Evolutionary conservation across 1,139 yeast species (phyloP).

Genomic region (Saccharomyces hybrid): DNA sequence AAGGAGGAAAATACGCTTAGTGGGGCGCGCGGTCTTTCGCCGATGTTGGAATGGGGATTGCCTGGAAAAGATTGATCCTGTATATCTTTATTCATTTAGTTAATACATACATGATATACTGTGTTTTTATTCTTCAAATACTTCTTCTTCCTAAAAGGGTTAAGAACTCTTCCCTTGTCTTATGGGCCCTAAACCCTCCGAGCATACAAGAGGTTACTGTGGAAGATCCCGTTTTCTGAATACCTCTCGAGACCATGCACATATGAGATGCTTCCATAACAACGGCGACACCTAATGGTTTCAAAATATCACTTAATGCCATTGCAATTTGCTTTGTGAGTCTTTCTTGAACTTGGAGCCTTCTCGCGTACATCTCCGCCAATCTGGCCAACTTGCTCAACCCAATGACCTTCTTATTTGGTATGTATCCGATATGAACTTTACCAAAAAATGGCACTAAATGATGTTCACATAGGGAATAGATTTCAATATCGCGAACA

Average conservation of each 20-base stretch:
- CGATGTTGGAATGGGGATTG: background rate
- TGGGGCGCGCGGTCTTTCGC: no score
- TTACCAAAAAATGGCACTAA: slow-evolving; percentile 95
- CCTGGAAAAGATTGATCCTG: background rate
- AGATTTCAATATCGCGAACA: slow-evolving; percentile 87
- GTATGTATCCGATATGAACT: slow-evolving; percentile 94
- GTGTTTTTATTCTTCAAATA: slow-evolving; percentile 9
- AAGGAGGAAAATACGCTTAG: background rate
- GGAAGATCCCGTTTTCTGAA: slow-evolving; percentile 88
- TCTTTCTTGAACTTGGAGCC: slow-evolving; percentile 95
- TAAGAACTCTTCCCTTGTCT: slow-evolving; percentile 92
- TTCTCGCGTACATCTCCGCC: slow-evolving; percentile 93
- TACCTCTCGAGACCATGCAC: slow-evolving; percentile 99
- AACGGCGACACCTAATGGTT: no score
- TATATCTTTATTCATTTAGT: background rate
- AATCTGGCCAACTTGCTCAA: slow-evolving; percentile 86
- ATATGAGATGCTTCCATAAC: slow-evolving; percentile 98
- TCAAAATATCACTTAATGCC: slow-evolving; percentile 83
- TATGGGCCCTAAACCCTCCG: slow-evolving; percentile 90
- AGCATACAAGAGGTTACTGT: slow-evolving; percentile 96
- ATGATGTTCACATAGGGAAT: slow-evolving; percentile 94
- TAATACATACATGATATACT: background rate
- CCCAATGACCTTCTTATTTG: slow-evolving; percentile 91
- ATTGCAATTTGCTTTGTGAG: slow-evolving; percentile 94
- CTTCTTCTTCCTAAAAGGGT: slow-evolving; percentile 59